Conservation (phyloP, 139 green algal genomes). For the Chlamydomonas incerta region DNA sequence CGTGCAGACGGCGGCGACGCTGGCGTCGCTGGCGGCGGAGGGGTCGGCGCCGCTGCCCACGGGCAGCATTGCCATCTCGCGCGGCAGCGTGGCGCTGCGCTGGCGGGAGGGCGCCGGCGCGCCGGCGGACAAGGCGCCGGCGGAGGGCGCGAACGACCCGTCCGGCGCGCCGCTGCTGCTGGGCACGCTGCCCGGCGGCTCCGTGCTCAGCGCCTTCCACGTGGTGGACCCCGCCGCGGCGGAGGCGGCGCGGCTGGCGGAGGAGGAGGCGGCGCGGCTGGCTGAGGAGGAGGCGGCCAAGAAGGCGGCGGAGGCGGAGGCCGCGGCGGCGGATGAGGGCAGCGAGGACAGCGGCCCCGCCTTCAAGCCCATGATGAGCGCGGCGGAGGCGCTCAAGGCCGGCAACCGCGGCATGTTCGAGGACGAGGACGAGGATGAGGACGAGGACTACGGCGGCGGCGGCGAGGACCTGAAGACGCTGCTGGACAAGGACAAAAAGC, state of each 20-base stretch:
- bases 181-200: conserved; percentile 25
- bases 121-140: background rate
- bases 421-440: conserved; percentile 22
- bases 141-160: background rate
- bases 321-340: background rate
- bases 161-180: conserved; percentile 26
- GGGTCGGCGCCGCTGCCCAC: background rate
- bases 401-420: conserved; percentile 3
- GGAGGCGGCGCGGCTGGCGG: background rate
- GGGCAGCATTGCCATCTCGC: conserved; percentile 13
- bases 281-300: background rate
- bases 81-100: background rate
- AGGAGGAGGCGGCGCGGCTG: background rate
- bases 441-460: background rate
- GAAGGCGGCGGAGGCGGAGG: background rate
- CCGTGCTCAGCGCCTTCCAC: conserved; percentile 18
- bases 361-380: conserved; percentile 9
- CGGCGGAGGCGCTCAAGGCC: conserved; percentile 19
- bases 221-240: background rate
- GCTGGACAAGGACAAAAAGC: background rate
- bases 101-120: background rate
- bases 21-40: background rate
- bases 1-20: conserved; percentile 18
- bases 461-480: background rate
- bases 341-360: background rate